Base-by-base conservation (phyloP, 1,139 yeast genomes). In the Saccharomyces uvarum region DNA sequence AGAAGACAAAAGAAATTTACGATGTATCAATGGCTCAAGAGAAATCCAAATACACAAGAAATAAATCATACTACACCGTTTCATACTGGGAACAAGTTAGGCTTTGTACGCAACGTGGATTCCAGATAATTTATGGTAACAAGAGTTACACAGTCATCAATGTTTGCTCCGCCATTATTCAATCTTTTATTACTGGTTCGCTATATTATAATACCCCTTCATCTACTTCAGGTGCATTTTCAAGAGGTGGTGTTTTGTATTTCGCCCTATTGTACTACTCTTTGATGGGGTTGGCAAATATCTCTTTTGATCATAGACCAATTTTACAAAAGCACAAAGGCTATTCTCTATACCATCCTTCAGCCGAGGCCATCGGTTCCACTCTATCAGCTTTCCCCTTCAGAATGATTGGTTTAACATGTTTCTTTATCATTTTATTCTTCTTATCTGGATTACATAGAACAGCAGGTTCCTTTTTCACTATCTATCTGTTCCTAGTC, bases 181-280 rank as follows among this genome's bases (percentile, higher is more conserved):
- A 80, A 62, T 73, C 84, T 27, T 72, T 82, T 55, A 73, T 82
- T 57, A 70, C 74, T 14, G 86, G 86, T 47, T 67, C 71, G 1
- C 50, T 66, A 50, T 65, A 71, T 63, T 78, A 75, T 60, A 73
- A 77, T 56, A 71, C 78, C 19, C 79, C 83, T 1, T 57, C 67
- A 8, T 53, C 67, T 2, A 75, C 80, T 1, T 51, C 65, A 13
- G 85, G 86, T 57, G 78, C 84, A 0, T 82, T 80, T 59, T 76
- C 84, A 9, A 74, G 84, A 67, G 82, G 84, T 61, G 85, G 84
- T 72, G 73, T 76, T 48, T 66, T 81, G 31, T 81, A 80, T 68
- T 81, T 81, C 61, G 68, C 79, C 47, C 69, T 79, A 27, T 71
- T 82, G 58, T 81, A 77, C 66, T 79, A 78, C 70, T 75, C 82